Evolutionary conservation across 345 rosid species (phyloP).

Genomic region (Limnanthes douglasii): DNA sequence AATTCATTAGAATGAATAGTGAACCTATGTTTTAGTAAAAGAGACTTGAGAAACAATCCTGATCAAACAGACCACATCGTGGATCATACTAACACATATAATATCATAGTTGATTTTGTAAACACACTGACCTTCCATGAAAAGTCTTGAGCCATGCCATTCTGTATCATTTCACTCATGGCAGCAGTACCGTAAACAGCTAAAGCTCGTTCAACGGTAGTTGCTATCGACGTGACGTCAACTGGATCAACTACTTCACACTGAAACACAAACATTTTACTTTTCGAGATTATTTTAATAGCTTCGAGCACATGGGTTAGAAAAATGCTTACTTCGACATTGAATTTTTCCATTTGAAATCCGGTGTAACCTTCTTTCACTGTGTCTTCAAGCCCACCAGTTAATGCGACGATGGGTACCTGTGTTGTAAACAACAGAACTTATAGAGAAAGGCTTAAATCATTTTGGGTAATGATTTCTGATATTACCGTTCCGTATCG

Average conservation of each 20-base stretch:
- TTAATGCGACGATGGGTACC: conserved; percentile 83
- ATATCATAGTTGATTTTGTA: background rate
- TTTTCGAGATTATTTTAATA: background rate
- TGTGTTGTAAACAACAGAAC: conserved; percentile 5
- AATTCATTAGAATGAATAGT: too few relatives aligned
- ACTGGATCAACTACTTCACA: conserved; percentile 71
- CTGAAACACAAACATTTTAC: conserved; percentile 16
- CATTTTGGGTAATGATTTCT: background rate
- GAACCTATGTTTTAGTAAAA: too few relatives aligned
- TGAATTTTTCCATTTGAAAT: conserved; percentile 80
- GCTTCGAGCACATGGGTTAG: background rate
- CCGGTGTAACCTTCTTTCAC: conserved; percentile 87
- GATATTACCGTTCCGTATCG: conserved; percentile 76
- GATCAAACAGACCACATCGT: too few relatives aligned
- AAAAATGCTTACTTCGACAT: conserved; percentile 36
- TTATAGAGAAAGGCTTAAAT: too few relatives aligned
- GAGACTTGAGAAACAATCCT: too few relatives aligned
- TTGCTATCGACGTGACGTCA: conserved; percentile 56
- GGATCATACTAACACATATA: too few relatives aligned
- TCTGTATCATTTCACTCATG: conserved; percentile 60
- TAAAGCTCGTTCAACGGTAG: conserved; percentile 40
- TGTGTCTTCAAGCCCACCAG: conserved; percentile 95
- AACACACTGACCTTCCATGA: conserved; percentile 81
- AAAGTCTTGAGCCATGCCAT: conserved; percentile 82
- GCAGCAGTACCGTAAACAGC: conserved; percentile 40